phyloP scores from a whole-genome alignment of 768 basidiomycete species.

The Boletus rubroflammeus region DNA sequence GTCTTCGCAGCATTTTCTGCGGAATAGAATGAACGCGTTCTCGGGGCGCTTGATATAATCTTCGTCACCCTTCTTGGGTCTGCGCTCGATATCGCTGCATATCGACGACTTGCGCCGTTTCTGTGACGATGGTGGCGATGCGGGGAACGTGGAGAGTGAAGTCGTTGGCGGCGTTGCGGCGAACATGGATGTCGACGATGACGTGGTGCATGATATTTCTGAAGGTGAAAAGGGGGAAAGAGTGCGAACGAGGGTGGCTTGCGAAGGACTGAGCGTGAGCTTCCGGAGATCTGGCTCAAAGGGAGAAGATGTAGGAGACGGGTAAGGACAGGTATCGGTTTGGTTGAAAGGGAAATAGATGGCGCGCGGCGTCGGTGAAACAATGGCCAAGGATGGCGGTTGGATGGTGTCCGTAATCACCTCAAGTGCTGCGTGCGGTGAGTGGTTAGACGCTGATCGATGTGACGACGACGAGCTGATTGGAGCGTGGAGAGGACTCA shows the following conservation, averaged over 20 bases:
- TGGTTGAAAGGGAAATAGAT: conserved; percentile 40
- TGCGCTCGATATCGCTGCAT: conserved; percentile 47
- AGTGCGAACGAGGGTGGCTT: conserved; percentile 36
- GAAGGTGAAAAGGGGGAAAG: conserved; percentile 39
- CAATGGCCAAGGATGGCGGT: conserved; percentile 51
- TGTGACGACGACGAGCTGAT: conserved; percentile 1
- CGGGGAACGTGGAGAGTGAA: conserved; percentile 32
- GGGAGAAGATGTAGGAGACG: conserved; percentile 64
- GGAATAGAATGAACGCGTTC: conserved; percentile 84
- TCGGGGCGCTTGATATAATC: conserved; percentile 83
- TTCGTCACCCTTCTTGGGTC: conserved; percentile 64
- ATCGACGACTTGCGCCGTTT: conserved; percentile 52
- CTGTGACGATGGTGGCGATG: conserved; percentile 35
- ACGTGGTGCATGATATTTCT: conserved; percentile 24
- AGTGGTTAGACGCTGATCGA: conserved; percentile 12
- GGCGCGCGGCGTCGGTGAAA: conserved; percentile 60
- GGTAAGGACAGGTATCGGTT: conserved; percentile 52
- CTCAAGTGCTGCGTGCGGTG: conserved; percentile 56
- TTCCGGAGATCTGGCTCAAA: conserved; percentile 66
- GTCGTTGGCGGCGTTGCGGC: conserved; percentile 36
- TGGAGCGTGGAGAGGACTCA: conserved; percentile 23
- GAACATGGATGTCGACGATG: conserved; percentile 42
- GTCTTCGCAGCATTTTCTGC: conserved; percentile 73
- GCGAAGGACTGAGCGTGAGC: conserved; percentile 44
- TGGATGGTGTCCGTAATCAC: conserved; percentile 64